These are phyloP conservation scores for Neopestalotiopsis clavispora DNA, from an alignment of 2,329 filamentous ascomycete species.

Conservation along the genomic window DNA sequence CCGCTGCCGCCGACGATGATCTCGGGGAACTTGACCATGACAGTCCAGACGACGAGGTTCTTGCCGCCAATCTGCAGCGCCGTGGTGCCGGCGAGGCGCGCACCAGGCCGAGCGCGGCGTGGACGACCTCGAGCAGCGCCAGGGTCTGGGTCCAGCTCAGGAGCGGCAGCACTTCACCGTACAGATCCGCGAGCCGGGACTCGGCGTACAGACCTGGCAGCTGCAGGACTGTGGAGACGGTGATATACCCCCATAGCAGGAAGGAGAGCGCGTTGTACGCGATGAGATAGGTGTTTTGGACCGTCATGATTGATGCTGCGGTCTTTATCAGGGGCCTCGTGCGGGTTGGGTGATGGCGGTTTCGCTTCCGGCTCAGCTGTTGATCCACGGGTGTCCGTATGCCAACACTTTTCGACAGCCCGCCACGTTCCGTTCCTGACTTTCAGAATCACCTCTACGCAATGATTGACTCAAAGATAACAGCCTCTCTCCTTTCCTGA, in stretches of 20 bases:
- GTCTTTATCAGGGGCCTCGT: not conserved
- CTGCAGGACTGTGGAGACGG: conserved; percentile 10
- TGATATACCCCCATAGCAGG: conserved; percentile 23
- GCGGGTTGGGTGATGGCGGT: too few relatives aligned
- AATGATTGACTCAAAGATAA: too few relatives aligned
- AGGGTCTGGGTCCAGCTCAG: conserved; percentile 49
- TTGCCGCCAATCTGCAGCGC: conserved; percentile 70
- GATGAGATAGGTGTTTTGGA: conserved; percentile 35
- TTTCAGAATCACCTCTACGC: not conserved
- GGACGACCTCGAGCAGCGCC: conserved; percentile 65
- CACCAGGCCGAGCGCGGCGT: conserved; percentile 65
- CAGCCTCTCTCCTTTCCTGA: not conserved
- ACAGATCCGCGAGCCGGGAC: conserved; percentile 9
- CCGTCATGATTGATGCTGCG: conserved; percentile 15
- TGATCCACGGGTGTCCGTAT: not conserved
- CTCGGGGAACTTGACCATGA: conserved; percentile 56
- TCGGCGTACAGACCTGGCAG: not conserved
- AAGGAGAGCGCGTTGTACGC: conserved; percentile 34
- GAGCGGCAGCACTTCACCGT: conserved; percentile 14
- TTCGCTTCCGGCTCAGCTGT: not conserved
- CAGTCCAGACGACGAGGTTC: conserved; percentile 68
- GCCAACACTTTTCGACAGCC: not conserved
- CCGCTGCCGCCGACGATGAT: conserved; percentile 30
- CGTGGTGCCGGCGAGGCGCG: conserved; percentile 68
- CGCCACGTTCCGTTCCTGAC: not conserved